Evolutionary conservation across 1,284 basidiomycete genomes (phyloP).

Genomic region (Rhodotorula sp.): DNA sequence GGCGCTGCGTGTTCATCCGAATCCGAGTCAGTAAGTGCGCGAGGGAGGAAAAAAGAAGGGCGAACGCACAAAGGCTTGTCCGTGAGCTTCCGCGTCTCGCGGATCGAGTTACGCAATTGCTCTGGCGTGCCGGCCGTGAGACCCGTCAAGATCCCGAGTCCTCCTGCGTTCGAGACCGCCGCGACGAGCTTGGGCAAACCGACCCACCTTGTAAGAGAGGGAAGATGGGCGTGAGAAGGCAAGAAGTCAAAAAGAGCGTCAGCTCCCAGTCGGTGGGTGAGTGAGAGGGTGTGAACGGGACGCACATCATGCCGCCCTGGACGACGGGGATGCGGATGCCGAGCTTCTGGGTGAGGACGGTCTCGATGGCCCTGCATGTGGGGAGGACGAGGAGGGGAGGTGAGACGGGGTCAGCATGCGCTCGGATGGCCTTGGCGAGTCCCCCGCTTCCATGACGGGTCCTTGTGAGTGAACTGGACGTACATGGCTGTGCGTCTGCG

Average conservation of each 20-base stretch:
- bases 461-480: too few species aligned
- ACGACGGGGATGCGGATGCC: conserved; percentile 48
- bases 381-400: neutral
- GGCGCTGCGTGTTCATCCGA: conserved; percentile 53
- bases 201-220: conserved; percentile 58
- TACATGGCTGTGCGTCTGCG: too few species aligned
- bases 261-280: neutral
- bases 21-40: neutral
- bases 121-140: conserved; percentile 81
- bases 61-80: conserved; percentile 62
- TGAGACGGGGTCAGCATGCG: neutral
- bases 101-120: conserved; percentile 63
- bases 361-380: conserved; percentile 45
- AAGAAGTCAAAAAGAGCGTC: conserved; percentile 35
- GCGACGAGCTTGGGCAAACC: conserved; percentile 70
- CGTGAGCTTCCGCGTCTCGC: conserved; percentile 68
- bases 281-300: neutral
- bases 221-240: neutral
- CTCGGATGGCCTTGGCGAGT: too few species aligned
- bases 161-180: conserved; percentile 83
- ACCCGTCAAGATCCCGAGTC: conserved; percentile 82
- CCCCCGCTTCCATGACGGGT: too few species aligned
- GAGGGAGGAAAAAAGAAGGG: neutral
- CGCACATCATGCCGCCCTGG: conserved; percentile 46
- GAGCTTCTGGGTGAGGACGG: conserved; percentile 49